Percentiles rank a stretch among this genome's conserved stretches.
Conservation (phyloP, 1,284 basidiomycete genomes). For the Farysia itapuensis region DNA sequence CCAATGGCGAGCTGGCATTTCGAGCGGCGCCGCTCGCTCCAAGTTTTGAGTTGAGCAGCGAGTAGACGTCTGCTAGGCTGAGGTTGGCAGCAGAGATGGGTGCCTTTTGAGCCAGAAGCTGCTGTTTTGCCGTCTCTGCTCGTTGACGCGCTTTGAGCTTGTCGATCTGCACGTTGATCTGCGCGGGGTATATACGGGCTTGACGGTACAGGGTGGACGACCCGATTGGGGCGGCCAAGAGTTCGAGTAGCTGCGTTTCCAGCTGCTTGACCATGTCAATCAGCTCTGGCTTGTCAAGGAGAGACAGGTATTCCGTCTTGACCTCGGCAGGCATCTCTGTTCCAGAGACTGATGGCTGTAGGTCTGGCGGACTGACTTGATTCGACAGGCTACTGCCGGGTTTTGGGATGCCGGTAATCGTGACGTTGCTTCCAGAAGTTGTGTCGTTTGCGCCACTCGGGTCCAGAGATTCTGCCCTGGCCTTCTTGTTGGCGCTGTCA, state of each 20-base stretch:
- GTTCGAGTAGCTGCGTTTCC: conserved; percentile 28
- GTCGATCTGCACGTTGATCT: conserved; percentile 27
- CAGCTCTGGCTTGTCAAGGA: conserved; percentile 33
- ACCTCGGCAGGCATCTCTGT: conserved; percentile 4
- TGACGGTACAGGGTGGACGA: conserved; percentile 29
- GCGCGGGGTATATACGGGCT: conserved; percentile 29
- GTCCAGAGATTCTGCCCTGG: too few species aligned
- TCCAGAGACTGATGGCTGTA: conserved; percentile 26
- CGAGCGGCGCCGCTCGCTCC: conserved; percentile 1
- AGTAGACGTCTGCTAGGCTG: conserved; percentile 36
- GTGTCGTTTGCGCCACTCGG: background rate
- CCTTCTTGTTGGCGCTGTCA: conserved; percentile 28
- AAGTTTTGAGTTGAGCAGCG: conserved; percentile 17
- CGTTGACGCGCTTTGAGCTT: conserved; percentile 26
- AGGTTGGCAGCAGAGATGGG: conserved; percentile 5
- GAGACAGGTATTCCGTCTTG: conserved; percentile 24
- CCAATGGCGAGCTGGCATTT: background rate
- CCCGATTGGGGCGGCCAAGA: conserved; percentile 19
- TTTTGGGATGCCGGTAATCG: conserved; percentile 34
- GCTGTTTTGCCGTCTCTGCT: conserved; percentile 1
- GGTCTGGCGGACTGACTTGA: conserved; percentile 20
- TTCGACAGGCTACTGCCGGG: conserved; percentile 29
- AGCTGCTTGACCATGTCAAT: conserved; percentile 36
- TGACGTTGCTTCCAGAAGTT: conserved; percentile 3
- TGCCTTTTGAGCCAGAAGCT: background rate